Base-by-base conservation (phyloP, 2,329 filamentous ascomycete genomes). In the Bipolaris cookei region DNA sequence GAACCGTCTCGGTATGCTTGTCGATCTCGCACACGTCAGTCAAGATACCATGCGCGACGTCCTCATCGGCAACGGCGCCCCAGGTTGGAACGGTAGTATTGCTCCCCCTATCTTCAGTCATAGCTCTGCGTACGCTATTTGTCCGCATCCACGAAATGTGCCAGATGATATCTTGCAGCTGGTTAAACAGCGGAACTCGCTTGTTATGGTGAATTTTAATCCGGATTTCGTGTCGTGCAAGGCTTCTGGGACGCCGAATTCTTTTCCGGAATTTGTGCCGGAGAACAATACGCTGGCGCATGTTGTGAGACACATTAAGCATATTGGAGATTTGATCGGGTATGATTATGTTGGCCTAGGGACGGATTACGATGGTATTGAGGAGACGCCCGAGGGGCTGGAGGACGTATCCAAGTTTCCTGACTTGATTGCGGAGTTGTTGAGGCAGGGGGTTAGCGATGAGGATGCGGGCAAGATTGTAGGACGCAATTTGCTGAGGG, bases 1-100 rank as follows among this genome's bases (percentile, higher is more conserved):
- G 93, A 98, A 97, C 74, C 86, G 94, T 3, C 81, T 97, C 1
- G 94, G 94, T 23, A 92, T 97, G 88, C 87, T 97, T n/a, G 90
- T 98, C 38, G 94, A 97, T 72, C 82, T 97, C 34, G 84, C 90
- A 6, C 94, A 97, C 75, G 86, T 88, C 21, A 84, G 89, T 66
- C 84, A 86, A 54, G 89, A 94, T 58, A 97, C 93, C 0, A 95
- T 96, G 91, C 79, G 87, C 6, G 90, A 97, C 67, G 90, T 94
- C 0, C 84, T 97, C 0, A 86, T 86, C 4, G 88, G 83, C 13
- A 74, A 78, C 49, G 61, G 61, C 2, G 67, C 71, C 18, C 58
- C 53, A 28, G 80, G 82, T 18, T 94, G 90, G 90, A 74, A 79
- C 4, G 90, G 91, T 6, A 93, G 89, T 70, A 80, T 83, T 54